Conservation (phyloP, 352 stramenopile genomes). For the Pseudoperonospora humuli region DNA sequence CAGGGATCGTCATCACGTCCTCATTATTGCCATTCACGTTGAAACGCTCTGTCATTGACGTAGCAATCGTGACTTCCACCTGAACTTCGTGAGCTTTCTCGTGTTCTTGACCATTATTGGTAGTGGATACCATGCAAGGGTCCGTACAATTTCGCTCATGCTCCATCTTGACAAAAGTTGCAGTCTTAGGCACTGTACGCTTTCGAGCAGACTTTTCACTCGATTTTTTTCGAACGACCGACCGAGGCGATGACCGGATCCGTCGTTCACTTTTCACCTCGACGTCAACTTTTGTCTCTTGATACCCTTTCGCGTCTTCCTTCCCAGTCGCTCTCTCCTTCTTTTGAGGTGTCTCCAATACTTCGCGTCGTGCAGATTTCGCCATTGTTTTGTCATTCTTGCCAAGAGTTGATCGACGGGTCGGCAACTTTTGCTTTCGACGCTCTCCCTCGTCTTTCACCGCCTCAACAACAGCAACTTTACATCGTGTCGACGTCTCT, state of each 20-base stretch:
- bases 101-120: neutral
- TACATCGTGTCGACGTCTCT: no score
- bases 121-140: neutral
- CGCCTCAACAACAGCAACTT: no score
- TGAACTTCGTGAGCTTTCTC: neutral
- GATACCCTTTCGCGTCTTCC: neutral
- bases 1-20: neutral
- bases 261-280: constrained; percentile 3
- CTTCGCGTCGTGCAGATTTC: no score
- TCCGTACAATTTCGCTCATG: neutral
- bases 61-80: neutral
- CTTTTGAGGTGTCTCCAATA: no score
- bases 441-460: no score
- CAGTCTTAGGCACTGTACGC: neutral
- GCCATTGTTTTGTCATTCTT: no score
- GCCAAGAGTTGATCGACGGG: no score
- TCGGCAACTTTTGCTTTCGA: no score
- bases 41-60: neutral
- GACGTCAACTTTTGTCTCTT: constrained; percentile 4
- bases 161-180: neutral
- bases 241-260: neutral
- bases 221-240: neutral
- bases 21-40: neutral
- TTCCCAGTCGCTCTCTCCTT: no score
- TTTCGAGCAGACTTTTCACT: neutral